Base-by-base conservation (phyloP, 345 rosid species). In the Passiflora organensis region DNA sequence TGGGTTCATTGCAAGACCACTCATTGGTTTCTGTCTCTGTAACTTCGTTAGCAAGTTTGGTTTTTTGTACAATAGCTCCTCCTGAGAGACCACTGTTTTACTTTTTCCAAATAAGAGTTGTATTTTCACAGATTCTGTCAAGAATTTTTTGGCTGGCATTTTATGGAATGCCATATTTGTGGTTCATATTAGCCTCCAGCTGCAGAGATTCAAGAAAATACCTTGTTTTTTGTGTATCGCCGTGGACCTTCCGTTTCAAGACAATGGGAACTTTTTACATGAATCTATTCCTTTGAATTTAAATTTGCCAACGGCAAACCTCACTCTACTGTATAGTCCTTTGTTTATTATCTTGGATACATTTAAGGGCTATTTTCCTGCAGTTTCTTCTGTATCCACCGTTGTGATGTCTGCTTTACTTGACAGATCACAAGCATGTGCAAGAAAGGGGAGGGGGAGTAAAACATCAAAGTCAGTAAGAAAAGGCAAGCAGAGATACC, bases 41-140 rank as follows among this genome's bases (percentile, higher is more conserved):
- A 63, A 65, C 63, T 48, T 43, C n/a, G n/a, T n/a, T n/a, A 46
- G 24, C 41, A 46, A 51, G 51, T 41, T 67, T 36, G 49, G 58
- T 59, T 62, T n/a, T n/a, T 60, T 52, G 21, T 77, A 77, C 68
- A 46, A 73, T 67, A 67, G 56, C 51, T 16, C 34, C 37, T 71
- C 60, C 67, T 60, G 45, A 70, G 65, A 68, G 34, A 28, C 34
- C 34, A 28, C 70, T 59, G 50, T 46, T 62, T 56, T 67, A 67
- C 59, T 73, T n/a, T 46, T 61, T 52, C 48, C 44, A 32, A 73
- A 73, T 73, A 65, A 76, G 59, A 58, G n/a, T 43, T 54, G 58
- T 66, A 46, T 68, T 67, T 50, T 36, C n/a, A 43, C 60, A 50
- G 46, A 48, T 71, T 59, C 4, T 48, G 32, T 49, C 42, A 54